These are phyloP conservation scores for Phanerochaete sordida DNA, from an alignment of 768 basidiomycete species.

Conservation along the genomic window DNA sequence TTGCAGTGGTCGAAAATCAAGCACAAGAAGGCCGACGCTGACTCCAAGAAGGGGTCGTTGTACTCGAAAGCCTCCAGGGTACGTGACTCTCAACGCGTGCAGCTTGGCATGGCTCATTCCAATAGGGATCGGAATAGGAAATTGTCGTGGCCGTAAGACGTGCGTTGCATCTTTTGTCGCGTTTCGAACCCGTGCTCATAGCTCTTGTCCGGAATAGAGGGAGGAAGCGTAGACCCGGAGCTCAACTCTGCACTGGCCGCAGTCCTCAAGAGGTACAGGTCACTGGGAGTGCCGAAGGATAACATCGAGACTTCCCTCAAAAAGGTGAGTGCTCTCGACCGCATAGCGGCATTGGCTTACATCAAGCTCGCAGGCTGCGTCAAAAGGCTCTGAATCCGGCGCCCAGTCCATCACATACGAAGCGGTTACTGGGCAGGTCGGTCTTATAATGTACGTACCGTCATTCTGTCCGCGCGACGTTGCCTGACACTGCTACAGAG, in stretches of 20 bases:
- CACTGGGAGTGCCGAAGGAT: slow-evolving; percentile 61
- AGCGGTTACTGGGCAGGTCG: slow-evolving; percentile 57
- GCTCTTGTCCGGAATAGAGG: slow-evolving; percentile 34
- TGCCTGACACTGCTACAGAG: slow-evolving; percentile 30
- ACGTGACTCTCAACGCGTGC: slow-evolving; percentile 20
- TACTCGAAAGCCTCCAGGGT: slow-evolving; percentile 56
- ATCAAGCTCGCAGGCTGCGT: slow-evolving; percentile 37
- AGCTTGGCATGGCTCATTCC: slow-evolving; percentile 1
- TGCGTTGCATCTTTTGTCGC: slow-evolving; percentile 27
- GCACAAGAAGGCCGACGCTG: slow-evolving; percentile 62
- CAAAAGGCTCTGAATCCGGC: slow-evolving; percentile 39
- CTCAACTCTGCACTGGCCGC: slow-evolving; percentile 51
- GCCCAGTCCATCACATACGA: slow-evolving; percentile 52
- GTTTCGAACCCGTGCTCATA: background rate
- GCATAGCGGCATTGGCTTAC: background rate
- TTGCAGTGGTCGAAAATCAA: slow-evolving; percentile 76
- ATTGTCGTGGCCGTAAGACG: slow-evolving; percentile 58
- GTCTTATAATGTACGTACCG: slow-evolving; percentile 55
- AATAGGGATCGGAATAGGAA: slow-evolving; percentile 39
- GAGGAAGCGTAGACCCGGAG: slow-evolving; percentile 52
- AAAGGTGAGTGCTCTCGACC: slow-evolving; percentile 34
- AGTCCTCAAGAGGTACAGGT: slow-evolving; percentile 53
- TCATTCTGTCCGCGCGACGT: background rate
- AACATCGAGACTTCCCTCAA: slow-evolving; percentile 63
- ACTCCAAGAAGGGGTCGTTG: slow-evolving; percentile 54